A percentile compares a stretch with the other conserved stretches of the same genome.
phyloP scores from a whole-genome alignment of 352 stramenopile genomes.

The Pythium rishiriense region DNA sequence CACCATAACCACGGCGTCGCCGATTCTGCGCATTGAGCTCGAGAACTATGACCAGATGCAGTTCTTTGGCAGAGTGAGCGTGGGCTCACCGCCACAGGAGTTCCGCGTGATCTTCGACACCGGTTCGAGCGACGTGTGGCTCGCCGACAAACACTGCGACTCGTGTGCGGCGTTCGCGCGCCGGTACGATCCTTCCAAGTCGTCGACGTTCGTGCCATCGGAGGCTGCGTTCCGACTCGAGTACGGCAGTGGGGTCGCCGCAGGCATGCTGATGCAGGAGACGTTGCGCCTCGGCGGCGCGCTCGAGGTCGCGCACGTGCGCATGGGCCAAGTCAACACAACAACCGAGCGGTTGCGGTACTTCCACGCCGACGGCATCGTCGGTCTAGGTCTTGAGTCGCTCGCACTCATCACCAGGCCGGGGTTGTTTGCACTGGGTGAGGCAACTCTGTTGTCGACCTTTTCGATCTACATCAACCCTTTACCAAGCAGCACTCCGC shows the following conservation, averaged over 20 bases:
- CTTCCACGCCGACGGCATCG: slow-evolving; percentile 67
- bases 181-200: slow-evolving; percentile 41
- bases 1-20: slow-evolving; percentile 1
- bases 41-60: slow-evolving; percentile 79
- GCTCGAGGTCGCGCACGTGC: slow-evolving; percentile 37
- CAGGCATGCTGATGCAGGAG: slow-evolving; percentile 48
- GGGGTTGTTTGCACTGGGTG: slow-evolving; percentile 33
- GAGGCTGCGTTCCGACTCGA: slow-evolving; percentile 51
- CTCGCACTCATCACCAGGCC: slow-evolving; percentile 62
- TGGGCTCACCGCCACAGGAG: slow-evolving; percentile 60
- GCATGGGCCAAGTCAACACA: slow-evolving; percentile 47
- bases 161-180: slow-evolving; percentile 40
- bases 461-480: slow-evolving; percentile 78
- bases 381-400: slow-evolving; percentile 54
- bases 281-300: slow-evolving; percentile 39
- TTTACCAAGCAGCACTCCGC: slow-evolving; percentile 37
- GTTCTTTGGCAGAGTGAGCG: slow-evolving; percentile 60
- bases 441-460: slow-evolving; percentile 29
- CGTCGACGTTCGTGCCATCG: slow-evolving; percentile 35
- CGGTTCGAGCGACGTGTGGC: slow-evolving; percentile 69
- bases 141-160: slow-evolving; percentile 41
- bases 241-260: slow-evolving; percentile 65
- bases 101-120: slow-evolving; percentile 84
- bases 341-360: slow-evolving; percentile 48
- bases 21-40: slow-evolving; percentile 55